Percentiles rank a stretch among this genome's conserved stretches.
phyloP scores from a whole-genome alignment of 225 moss, liverwort and hornwort genomes.

The Physcomitrellopsis africana region DNA sequence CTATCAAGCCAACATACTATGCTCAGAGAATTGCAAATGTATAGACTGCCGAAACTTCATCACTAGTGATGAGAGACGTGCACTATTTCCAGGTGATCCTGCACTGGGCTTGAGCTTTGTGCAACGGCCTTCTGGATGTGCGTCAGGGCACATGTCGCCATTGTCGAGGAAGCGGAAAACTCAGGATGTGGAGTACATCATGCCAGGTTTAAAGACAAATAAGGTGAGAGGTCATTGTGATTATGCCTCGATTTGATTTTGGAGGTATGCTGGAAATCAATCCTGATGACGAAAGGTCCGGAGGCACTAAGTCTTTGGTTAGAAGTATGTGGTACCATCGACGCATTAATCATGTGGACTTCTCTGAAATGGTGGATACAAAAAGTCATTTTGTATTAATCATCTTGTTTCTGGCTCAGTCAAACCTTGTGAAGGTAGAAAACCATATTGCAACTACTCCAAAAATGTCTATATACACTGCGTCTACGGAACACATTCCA shows the following conservation, averaged over 20 bases:
- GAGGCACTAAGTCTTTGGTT: neutral
- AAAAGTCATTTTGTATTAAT: conserved; percentile 17
- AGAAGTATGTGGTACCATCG: neutral
- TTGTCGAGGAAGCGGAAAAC: conserved; percentile 53
- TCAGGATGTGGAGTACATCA: conserved; percentile 46
- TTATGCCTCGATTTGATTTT: neutral
- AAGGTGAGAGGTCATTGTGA: conserved; percentile 37
- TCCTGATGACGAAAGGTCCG: conserved; percentile 4
- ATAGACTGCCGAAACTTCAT: conserved; percentile 90
- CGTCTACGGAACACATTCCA: conserved; percentile 20
- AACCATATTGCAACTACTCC: conserved; percentile 30
- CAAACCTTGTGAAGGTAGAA: conserved; percentile 41
- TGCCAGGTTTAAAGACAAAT: conserved; percentile 35
- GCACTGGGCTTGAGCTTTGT: conserved; percentile 44
- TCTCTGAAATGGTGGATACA: neutral
- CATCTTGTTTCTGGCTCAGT: conserved; percentile 27
- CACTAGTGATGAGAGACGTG: conserved; percentile 76
- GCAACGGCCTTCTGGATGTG: conserved; percentile 42
- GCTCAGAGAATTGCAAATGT: conserved; percentile 96
- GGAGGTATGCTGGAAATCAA: neutral
- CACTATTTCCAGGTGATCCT: conserved; percentile 76
- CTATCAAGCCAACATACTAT: conserved; percentile 92
- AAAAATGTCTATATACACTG: conserved; percentile 18
- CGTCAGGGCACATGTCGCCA: conserved; percentile 39
- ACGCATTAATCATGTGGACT: conserved; percentile 1